Conservation (phyloP, 108 stramenopile genomes). For the Nitzschia inconspicua region DNA sequence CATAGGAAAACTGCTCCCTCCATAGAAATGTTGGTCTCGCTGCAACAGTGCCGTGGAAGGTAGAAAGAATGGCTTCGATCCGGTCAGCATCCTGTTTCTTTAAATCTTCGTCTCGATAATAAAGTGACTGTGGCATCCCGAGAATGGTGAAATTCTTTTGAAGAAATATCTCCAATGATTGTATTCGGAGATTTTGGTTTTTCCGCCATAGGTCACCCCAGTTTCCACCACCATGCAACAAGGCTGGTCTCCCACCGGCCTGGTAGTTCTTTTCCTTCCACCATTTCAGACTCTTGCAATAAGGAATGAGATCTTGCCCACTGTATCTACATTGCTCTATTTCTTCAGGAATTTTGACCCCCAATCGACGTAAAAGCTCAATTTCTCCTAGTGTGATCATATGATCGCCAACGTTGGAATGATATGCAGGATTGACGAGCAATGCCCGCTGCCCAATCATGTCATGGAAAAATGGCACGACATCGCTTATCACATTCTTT, state of each 20-base stretch:
- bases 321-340: too few relatives aligned
- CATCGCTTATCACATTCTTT: not conserved
- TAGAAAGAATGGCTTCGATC: too few relatives aligned
- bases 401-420: constrained; percentile 37
- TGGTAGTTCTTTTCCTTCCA: too few relatives aligned
- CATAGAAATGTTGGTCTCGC: too few relatives aligned
- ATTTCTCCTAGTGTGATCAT: constrained; percentile 31
- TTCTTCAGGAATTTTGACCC: not conserved
- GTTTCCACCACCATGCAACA: constrained; percentile 46
- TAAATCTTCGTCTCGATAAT: constrained; percentile 8
- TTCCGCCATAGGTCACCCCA: constrained; percentile 39
- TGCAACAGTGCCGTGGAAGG: too few relatives aligned
- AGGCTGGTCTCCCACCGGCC: constrained; percentile 22
- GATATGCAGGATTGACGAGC: constrained; percentile 35
- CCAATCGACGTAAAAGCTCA: constrained; percentile 1
- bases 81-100: not conserved
- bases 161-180: constrained; percentile 19
- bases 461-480: not conserved
- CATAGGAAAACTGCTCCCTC: constrained; percentile 32
- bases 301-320: too few relatives aligned
- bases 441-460: not conserved
- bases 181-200: constrained; percentile 20
- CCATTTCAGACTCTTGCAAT: too few relatives aligned
- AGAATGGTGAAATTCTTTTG: constrained; percentile 21
- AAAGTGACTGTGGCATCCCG: constrained; percentile 34